Conservation (phyloP, 768 basidiomycete genomes). For the Tephrocybe sp. region DNA sequence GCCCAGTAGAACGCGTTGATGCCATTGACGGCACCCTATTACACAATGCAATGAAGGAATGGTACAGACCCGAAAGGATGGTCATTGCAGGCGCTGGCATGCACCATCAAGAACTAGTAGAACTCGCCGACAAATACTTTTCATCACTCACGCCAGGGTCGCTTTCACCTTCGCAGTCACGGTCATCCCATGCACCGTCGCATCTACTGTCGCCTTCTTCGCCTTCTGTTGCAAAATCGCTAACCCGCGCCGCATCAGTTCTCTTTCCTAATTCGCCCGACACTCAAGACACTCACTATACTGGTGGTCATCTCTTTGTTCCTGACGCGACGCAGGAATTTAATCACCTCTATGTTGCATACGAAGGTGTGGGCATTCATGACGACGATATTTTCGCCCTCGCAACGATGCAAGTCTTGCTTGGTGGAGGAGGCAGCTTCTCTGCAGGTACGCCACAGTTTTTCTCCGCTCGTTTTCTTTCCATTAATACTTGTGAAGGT, state of each 20-base stretch:
- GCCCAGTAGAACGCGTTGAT: slow-evolving; percentile 80
- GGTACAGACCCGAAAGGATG: slow-evolving; percentile 94
- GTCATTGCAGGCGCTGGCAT: slow-evolving; percentile 94
- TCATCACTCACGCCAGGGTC: slow-evolving; percentile 53
- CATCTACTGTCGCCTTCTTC: slow-evolving; percentile 58
- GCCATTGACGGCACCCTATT: slow-evolving; percentile 61
- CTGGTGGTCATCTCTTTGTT: slow-evolving; percentile 79
- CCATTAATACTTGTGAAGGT: slow-evolving; percentile 38
- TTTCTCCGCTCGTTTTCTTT: background rate
- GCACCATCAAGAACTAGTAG: slow-evolving; percentile 84
- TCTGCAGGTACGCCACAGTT: slow-evolving; percentile 63
- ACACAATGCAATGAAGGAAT: slow-evolving; percentile 62
- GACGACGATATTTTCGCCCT: slow-evolving; percentile 91
- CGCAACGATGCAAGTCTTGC: slow-evolving; percentile 90
- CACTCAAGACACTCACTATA: slow-evolving; percentile 60
- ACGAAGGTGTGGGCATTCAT: slow-evolving; percentile 87
- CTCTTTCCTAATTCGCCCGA: slow-evolving; percentile 47
- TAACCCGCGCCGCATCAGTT: slow-evolving; percentile 78
- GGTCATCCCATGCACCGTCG: slow-evolving; percentile 39
- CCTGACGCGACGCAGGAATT: slow-evolving; percentile 65
- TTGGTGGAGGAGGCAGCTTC: slow-evolving; percentile 96
- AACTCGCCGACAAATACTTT: slow-evolving; percentile 82
- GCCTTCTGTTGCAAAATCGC: slow-evolving; percentile 57
- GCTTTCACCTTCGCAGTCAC: slow-evolving; percentile 25
- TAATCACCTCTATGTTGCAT: slow-evolving; percentile 90